Evolutionary conservation across 805 yeast species (phyloP), one percentile per base, ranked within the genome.

Genomic region (Wickerhamomyces tratensis): DNA sequence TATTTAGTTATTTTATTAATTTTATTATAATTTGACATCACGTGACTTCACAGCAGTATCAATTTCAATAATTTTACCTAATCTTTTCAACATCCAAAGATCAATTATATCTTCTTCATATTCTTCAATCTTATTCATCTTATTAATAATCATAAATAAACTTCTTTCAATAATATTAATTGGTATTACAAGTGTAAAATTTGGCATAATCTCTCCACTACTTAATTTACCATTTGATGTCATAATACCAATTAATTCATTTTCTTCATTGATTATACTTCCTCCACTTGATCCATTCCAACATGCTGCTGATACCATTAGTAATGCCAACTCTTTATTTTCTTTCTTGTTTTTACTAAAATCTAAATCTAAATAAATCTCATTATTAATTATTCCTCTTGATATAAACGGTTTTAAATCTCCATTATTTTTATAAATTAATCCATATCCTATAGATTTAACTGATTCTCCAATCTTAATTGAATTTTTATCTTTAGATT

Each of bases 281-380:
- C 61, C 61, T 6, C 61, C 61, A 11, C 57, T 51, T 13, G 59
- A 54, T 4, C 61, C 61, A 39, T 55, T 57, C 61, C 61, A 57
- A 36, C 61, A 57, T 14, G 53, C 49, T 6, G 59, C 57, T 12
- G 57, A 51, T 3, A 46, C 54, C 3, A 57, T 38, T n/a, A 57
- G 15, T 45, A 57, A 41, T 1, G 58, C 42, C 12, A 29, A 37
- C 7, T 46, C 45, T 29, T 27, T n/a, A 5, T 33, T 13, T 8
- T 11, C 7, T 13, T 12, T 33, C 14, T 13, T 33, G 4, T 4
- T 35, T 11, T 9, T 14, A 10, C 8, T 20, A 35, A 35, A 7
- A 20, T 14, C 35, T 11, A 7, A 8, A 9, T 31, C 34, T 8
- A 31, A 6, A 31, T 12, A 31, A 11, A 31, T 13, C 6, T 31